Conservation (phyloP, 345 rosid species). For the Aurinia saxatilis region DNA sequence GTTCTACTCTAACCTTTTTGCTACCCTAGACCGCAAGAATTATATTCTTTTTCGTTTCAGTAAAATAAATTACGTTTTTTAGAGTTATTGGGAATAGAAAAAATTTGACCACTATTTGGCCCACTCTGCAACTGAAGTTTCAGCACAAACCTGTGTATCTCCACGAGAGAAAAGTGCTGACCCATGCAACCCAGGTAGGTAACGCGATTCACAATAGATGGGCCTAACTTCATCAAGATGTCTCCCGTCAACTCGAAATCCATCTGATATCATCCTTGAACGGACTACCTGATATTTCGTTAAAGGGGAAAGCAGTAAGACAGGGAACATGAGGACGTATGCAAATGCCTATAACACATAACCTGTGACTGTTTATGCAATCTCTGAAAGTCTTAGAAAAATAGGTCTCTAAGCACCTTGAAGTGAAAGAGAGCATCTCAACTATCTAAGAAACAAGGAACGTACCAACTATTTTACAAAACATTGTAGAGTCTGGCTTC, state of each 20-base stretch:
- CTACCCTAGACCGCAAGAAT: not conserved
- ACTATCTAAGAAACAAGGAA: not conserved
- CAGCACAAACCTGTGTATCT: slow-evolving; percentile 72
- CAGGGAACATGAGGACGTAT: slow-evolving; percentile 3
- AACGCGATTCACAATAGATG: slow-evolving; percentile 63
- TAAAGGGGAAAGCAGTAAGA: slow-evolving; percentile 15
- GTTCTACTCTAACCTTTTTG: not conserved
- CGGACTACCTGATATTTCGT: slow-evolving; percentile 65
- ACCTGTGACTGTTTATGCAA: not conserved
- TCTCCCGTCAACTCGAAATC: slow-evolving; percentile 90
- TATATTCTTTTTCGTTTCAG: not conserved
- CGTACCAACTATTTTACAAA: not conserved
- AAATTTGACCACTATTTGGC: not conserved
- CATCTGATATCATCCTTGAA: slow-evolving; percentile 71
- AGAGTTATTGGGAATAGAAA: not conserved
- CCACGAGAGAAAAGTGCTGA: slow-evolving; percentile 92
- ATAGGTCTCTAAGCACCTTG: not conserved
- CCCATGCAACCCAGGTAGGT: slow-evolving; percentile 73
- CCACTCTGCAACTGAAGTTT: slow-evolving; percentile 1
- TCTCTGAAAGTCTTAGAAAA: not conserved
- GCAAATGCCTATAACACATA: slow-evolving; percentile 1
- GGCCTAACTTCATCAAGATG: slow-evolving; percentile 82
- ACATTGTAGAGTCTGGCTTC: not conserved
- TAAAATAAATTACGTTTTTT: not conserved
- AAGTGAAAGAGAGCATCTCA: not conserved